These are phyloP conservation scores for Tetrahymena borealis DNA, from an alignment of 73 alveolate species.

Conservation along the genomic window DNA sequence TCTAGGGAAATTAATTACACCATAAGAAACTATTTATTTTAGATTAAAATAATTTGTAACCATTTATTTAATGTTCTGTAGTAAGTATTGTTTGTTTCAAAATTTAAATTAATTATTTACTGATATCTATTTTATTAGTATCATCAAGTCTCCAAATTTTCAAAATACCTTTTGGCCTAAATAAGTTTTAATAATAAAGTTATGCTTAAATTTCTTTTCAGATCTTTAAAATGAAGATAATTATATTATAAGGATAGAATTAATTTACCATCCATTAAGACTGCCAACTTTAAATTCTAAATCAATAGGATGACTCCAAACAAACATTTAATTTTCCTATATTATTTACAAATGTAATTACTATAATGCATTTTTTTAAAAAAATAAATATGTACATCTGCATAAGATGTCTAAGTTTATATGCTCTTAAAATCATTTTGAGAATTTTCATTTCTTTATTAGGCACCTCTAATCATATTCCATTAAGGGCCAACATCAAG, in stretches of 20 bases:
- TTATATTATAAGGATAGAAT: background rate
- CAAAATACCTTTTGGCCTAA: conserved; percentile 41
- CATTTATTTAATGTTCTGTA: too few relatives aligned
- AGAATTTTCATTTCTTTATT: background rate
- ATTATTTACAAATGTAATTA: background rate
- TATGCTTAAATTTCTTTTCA: too few relatives aligned
- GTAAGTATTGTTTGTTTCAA: conserved; percentile 58
- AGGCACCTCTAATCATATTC: conserved; percentile 48
- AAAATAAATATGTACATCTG: conserved; percentile 26
- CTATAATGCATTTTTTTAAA: background rate
- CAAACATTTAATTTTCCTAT: conserved; percentile 50
- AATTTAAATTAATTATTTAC: conserved; percentile 31
- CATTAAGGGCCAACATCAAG: conserved; percentile 74
- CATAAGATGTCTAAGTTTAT: conserved; percentile 77
- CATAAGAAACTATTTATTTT: conserved; percentile 66
- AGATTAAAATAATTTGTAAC: too few relatives aligned
- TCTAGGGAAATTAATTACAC: conserved; percentile 60
- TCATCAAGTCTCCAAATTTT: conserved; percentile 82
- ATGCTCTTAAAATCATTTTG: conserved; percentile 28
- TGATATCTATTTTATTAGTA: conserved; percentile 73
- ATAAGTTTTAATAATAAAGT: background rate
- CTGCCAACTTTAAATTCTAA: conserved; percentile 65
- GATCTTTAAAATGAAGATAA: too few relatives aligned
- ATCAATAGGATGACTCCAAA: conserved; percentile 80
- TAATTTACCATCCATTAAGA: conserved; percentile 68